phyloP scores from a whole-genome alignment of 2,329 filamentous ascomycete genomes.

The Pseudomassariella vexata region DNA sequence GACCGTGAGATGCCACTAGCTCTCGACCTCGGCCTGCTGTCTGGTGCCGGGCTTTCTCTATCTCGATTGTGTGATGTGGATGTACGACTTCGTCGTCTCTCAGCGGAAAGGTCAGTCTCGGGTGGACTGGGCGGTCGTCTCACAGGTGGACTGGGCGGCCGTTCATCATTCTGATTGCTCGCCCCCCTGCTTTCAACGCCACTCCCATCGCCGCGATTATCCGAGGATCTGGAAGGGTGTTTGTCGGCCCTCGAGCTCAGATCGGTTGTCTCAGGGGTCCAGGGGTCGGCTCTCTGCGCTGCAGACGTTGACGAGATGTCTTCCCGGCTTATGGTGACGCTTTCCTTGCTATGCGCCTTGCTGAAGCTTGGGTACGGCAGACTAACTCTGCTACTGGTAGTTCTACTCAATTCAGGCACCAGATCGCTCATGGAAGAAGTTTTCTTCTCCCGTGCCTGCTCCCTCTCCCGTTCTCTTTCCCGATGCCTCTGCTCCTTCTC shows the following conservation, averaged over 20 bases:
- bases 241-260: constrained; percentile 46
- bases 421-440: constrained; percentile 24
- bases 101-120: constrained; percentile 53
- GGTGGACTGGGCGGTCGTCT: constrained; percentile 47
- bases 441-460: constrained; percentile 18
- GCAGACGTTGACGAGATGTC: constrained; percentile 34
- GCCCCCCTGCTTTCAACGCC: constrained; percentile 30
- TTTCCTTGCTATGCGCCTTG: constrained; percentile 88
- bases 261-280: constrained; percentile 70
- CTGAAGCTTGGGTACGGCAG: constrained; percentile 26
- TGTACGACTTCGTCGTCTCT: constrained; percentile 30
- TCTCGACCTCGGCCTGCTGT: constrained; percentile 38
- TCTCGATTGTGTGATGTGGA: constrained; percentile 29
- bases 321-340: constrained; percentile 56
- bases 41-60: constrained; percentile 26
- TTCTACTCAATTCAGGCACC: constrained; percentile 22
- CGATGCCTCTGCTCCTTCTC: constrained; percentile 18
- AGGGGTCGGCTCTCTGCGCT: constrained; percentile 33
- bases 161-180: constrained; percentile 35
- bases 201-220: constrained; percentile 29
- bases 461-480: constrained; percentile 2
- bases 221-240: constrained; percentile 43
- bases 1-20: constrained; percentile 37
- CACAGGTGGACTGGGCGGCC: constrained; percentile 50
- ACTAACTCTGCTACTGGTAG: constrained; percentile 22